Base-by-base conservation (phyloP, 106 monocot species). In the Platanthera zijinensis region DNA sequence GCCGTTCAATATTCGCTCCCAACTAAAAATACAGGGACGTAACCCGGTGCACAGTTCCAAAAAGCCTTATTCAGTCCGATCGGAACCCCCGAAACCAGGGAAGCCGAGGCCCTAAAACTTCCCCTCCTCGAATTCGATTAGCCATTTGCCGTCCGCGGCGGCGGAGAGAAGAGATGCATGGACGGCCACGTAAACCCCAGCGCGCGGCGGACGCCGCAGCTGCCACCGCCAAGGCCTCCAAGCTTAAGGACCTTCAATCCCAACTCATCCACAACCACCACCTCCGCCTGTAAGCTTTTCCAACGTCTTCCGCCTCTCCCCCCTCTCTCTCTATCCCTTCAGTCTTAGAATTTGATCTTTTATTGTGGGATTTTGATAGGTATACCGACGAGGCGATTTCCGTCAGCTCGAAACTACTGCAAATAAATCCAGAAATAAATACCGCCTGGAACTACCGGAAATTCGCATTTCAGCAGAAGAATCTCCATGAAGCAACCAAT, bases 361-460 rank as follows among this genome's bases (percentile, higher is more conserved):
- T 25, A 25, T 25, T 25, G 62, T 48, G 47, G 11, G 30, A 19
- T 51, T 74, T 69, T 63, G 39, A 39, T 69, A 99, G 97, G 79
- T 99, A 92, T 79, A 85, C 89, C 6, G 81, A 86, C 48, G 99
- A 99, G 70, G 92, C 94, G 7, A 50, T 92, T 21, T 73, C 63
- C 19, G 74, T 77, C 0, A 84, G 87, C 68, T 77, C 82, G 59
- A 95, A 94, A 85, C 88, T 99, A 14, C 50, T 99, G 53, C 92
- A 95, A 79, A 82, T 92, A 50, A 99, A 94, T 72, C 99, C 99
- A 13, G 99, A 99, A 70, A 82, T 90, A 39, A 83, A 85, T 75
- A 92, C 94, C 1, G 88, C 86, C 7, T 99, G 99, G 99, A 99
- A 99, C 71, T 99, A 94, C 74, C 77, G 94, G 74, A 94, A 92